These are phyloP conservation scores for Cryphonectria naterciae DNA, from an alignment of 2,329 filamentous ascomycete species.

Conservation along the genomic window DNA sequence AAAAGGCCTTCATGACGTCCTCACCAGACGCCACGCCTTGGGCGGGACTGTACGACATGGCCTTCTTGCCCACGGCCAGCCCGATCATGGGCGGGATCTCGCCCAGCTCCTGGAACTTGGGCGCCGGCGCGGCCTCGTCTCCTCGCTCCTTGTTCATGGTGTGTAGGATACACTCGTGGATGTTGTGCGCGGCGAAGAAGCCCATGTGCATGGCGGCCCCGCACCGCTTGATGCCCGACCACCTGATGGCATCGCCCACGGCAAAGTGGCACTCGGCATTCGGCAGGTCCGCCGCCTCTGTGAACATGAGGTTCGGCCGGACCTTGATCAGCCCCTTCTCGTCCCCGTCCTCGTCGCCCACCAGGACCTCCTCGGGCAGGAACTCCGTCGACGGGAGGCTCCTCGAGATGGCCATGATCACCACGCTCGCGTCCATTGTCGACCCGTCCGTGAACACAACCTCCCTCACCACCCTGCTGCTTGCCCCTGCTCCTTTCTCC, in stretches of 20 bases:
- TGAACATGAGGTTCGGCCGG: conserved; percentile 59
- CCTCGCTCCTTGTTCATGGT: conserved; percentile 39
- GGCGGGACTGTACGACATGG: conserved; percentile 63
- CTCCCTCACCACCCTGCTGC: conserved; percentile 43
- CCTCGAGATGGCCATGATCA: conserved; percentile 72
- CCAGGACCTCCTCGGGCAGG: conserved; percentile 60
- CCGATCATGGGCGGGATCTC: conserved; percentile 70
- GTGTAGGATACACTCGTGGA: conserved; percentile 64
- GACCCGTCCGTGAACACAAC: conserved; percentile 65
- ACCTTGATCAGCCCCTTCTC: conserved; percentile 71
- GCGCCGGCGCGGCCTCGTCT: conserved; percentile 39
- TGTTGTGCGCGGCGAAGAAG: conserved; percentile 66
- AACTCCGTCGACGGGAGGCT: conserved; percentile 65
- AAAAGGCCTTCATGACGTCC: conserved; percentile 66
- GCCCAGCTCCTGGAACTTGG: conserved; percentile 53
- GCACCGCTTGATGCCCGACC: conserved; percentile 81
- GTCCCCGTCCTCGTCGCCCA: conserved; percentile 42
- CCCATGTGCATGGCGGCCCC: conserved; percentile 78
- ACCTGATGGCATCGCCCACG: conserved; percentile 69
- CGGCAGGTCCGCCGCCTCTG: conserved; percentile 48
- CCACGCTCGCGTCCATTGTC: conserved; percentile 63
- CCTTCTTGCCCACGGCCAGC: conserved; percentile 71
- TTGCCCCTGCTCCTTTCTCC: conserved; percentile 46
- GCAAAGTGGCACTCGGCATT: conserved; percentile 68
- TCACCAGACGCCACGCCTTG: conserved; percentile 63